Percentiles rank a stretch among this genome's conserved stretches.
Evolutionary conservation across 1,139 yeast species (phyloP).

Genomic region (Pichia inconspicua): DNA sequence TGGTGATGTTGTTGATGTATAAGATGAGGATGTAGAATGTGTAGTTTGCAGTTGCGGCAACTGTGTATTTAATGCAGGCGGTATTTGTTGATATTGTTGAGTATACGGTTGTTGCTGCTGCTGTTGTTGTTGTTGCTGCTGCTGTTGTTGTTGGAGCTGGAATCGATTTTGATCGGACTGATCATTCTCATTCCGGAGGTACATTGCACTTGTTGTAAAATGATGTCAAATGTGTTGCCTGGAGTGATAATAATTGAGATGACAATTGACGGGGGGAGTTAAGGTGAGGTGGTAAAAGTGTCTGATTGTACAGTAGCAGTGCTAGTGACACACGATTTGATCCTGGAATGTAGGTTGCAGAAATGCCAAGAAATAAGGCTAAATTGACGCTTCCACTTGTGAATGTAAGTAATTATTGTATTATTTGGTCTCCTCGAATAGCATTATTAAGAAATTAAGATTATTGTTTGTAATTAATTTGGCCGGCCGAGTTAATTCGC

Average conservation of each 20-base stretch:
- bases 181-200: neutral
- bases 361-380: too few species aligned
- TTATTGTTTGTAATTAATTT: neutral
- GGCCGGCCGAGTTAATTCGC: neutral
- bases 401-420: neutral
- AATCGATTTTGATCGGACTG: neutral
- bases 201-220: neutral
- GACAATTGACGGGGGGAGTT: neutral
- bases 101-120: constrained; percentile 5
- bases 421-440: neutral
- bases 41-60: constrained; percentile 4
- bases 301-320: too few species aligned
- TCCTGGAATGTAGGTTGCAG: neutral
- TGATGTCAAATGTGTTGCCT: neutral
- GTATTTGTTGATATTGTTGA: too few species aligned
- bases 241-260: neutral
- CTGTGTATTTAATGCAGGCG: neutral
- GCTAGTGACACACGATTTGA: too few species aligned
- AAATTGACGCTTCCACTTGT: too few species aligned
- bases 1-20: constrained; percentile 29
- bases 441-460: neutral
- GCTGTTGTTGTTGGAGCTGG: constrained; percentile 2
- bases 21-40: constrained; percentile 19
- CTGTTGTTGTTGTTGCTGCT: constrained; percentile 4
- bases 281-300: neutral